phyloP scores from a whole-genome alignment of 805 yeast species.

The Yarrowia porcina region DNA sequence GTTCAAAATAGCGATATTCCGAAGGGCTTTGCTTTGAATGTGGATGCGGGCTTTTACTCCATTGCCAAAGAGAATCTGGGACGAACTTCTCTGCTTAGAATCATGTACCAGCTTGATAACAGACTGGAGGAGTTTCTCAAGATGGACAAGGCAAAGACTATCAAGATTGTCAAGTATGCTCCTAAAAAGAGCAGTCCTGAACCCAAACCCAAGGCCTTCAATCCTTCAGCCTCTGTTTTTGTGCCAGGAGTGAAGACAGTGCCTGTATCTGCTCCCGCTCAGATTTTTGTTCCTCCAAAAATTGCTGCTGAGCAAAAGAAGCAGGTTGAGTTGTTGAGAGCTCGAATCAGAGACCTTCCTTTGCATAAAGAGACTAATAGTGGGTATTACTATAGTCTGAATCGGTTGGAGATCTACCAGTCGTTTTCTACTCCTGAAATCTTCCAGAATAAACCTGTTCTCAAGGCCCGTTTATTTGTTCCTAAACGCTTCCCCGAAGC shows the following conservation, averaged over 20 bases:
- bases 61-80: conserved; percentile 41
- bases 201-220: neutral
- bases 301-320: conserved; percentile 28
- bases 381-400: neutral
- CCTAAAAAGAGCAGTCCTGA: conserved; percentile 10
- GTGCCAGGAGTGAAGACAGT: neutral
- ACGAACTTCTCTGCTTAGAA: conserved; percentile 48
- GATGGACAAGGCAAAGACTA: conserved; percentile 57
- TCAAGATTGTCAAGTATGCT: conserved; percentile 52
- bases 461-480: neutral
- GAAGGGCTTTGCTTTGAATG: conserved; percentile 59
- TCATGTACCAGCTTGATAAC: conserved; percentile 53
- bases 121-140: conserved; percentile 57
- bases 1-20: conserved; percentile 69
- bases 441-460: conserved; percentile 21
- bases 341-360: conserved; percentile 1
- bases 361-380: neutral
- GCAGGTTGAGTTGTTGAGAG: conserved; percentile 27
- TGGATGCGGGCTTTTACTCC: conserved; percentile 60
- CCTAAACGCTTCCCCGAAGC: conserved; percentile 18
- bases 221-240: neutral
- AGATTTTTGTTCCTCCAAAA: conserved; percentile 30
- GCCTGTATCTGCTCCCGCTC: neutral
- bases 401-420: conserved; percentile 8
- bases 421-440: conserved; percentile 12